These are phyloP conservation scores for Penicillium sp. DNA, from an alignment of 2,329 filamentous ascomycete genomes.

Conservation along the genomic window DNA sequence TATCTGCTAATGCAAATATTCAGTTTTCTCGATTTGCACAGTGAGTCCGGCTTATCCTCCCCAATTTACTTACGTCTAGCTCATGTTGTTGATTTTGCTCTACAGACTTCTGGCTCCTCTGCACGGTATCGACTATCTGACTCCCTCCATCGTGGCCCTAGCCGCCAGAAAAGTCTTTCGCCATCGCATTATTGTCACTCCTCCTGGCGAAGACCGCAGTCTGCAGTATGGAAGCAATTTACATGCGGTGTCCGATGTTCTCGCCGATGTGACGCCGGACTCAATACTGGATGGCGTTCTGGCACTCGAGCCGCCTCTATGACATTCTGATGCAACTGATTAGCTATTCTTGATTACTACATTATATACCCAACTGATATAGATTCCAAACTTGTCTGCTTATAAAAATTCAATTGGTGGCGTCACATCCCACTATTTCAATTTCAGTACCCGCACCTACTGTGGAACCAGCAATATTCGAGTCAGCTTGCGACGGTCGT, in stretches of 20 bases:
- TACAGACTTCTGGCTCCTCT: slow-evolving; percentile 58
- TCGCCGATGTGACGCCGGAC: slow-evolving; percentile 52
- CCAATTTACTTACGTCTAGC: neutral
- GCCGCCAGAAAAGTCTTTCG: slow-evolving; percentile 80
- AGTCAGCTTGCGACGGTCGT: neutral
- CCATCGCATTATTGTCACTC: slow-evolving; percentile 67
- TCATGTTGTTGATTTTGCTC: neutral
- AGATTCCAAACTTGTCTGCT: neutral
- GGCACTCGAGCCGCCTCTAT: slow-evolving; percentile 50
- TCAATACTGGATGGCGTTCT: slow-evolving; percentile 52
- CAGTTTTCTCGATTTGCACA: slow-evolving; percentile 63
- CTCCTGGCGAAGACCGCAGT: slow-evolving; percentile 66
- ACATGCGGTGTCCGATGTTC: slow-evolving; percentile 56
- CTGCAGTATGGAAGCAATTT: slow-evolving; percentile 85
- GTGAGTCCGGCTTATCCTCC: slow-evolving; percentile 25
- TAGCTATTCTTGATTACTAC: neutral
- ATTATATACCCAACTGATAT: slow-evolving; percentile 2
- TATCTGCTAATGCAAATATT: slow-evolving; percentile 68
- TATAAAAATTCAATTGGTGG: neutral
- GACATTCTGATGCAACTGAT: slow-evolving; percentile 8
- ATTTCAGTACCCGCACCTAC: neutral
- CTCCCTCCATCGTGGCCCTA: slow-evolving; percentile 71
- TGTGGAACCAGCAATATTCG: neutral
- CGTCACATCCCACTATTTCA: neutral
- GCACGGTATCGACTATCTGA: slow-evolving; percentile 70